Evolutionary conservation across 2,329 filamentous ascomycete genomes (phyloP).

Genomic region (Cadophora luteo-olivacea): DNA sequence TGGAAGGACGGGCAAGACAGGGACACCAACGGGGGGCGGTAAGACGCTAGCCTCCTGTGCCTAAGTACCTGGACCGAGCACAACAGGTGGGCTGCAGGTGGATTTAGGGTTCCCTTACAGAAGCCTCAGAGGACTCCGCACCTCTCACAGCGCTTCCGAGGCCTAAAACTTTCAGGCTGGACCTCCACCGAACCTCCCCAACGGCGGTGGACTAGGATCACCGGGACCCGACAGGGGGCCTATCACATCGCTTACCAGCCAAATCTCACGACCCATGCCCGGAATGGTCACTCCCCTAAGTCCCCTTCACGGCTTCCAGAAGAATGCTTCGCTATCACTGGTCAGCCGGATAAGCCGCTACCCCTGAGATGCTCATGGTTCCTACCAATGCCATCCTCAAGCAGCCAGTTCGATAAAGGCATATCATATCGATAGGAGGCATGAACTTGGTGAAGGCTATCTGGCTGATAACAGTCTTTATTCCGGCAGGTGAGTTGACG

Average conservation of each 20-base stretch:
- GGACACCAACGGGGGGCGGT: neutral
- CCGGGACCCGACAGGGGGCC: neutral
- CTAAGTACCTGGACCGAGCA: conserved; percentile 7
- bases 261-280: conserved; percentile 7
- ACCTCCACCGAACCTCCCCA: neutral
- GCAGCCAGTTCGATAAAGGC: conserved; percentile 5
- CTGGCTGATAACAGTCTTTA: neutral
- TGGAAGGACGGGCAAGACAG: neutral
- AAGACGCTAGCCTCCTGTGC: neutral
- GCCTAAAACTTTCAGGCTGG: neutral
- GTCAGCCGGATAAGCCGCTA: conserved; percentile 8
- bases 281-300: neutral
- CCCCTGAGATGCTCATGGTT: conserved; percentile 2
- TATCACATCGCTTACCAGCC: conserved; percentile 4
- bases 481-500: neutral
- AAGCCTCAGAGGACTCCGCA: neutral
- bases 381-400: neutral
- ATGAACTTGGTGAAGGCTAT: neutral
- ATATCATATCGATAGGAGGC: conserved; percentile 8
- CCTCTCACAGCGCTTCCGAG: neutral
- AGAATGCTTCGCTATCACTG: conserved; percentile 2
- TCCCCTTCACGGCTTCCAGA: neutral
- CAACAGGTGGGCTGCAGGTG: neutral
- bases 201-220: neutral
- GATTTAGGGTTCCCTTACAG: conserved; percentile 7